Base-by-base conservation (phyloP, 2,329 filamentous ascomycete genomes). In the Calonectria pauciramosa region DNA sequence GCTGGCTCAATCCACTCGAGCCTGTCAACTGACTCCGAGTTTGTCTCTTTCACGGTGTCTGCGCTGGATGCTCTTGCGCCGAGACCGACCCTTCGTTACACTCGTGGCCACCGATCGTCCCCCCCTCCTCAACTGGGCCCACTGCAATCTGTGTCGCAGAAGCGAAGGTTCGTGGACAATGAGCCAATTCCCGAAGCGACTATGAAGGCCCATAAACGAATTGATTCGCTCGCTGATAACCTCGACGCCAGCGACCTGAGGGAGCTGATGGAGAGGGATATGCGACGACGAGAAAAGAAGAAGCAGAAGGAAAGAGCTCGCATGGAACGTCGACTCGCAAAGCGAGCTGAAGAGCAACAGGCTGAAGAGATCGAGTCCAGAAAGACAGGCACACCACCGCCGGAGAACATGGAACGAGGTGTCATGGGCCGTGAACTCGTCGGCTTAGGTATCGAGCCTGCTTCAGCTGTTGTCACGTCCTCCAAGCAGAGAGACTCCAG, bases 261-360 rank as follows among this genome's bases (percentile, higher is more conserved):
- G 73, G 94, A 98, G 82, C 88, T 99, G 36, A 94, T 99, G 91
- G 97, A 99, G 80, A 90, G 97, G 74, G 97, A 99, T 82, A 90
- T 93, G 78, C 91, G 96, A 80, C 91, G 97, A 72, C 92, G 91
- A 77, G 95, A 98, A 78, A 92, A 92, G 82, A 96, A 94, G 85
- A 91, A 90, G 68, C 88, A 90, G 72, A 89, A 89, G 47, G 93
- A 96, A 28, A 91, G 92, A 76, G 92, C 95, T 75, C 91, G 90
- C 76, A 85, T 93, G 30, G 92, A 94, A 77, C 90, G 90, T 69
- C 91, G 90, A 72, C 86, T 97, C 30, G 90, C 92, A 51, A 89
- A 91, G 67, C 89, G 91, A 76, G 93, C 92, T 68, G 94, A 96
- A 80, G 92, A 91, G 78, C 92, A 94, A 81, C 90, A 84, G 75